Percentiles rank a stretch among this genome's conserved stretches.
These are phyloP conservation scores for Pleurotus salmoneostramineus DNA, from an alignment of 768 basidiomycete species.

Conservation along the genomic window DNA sequence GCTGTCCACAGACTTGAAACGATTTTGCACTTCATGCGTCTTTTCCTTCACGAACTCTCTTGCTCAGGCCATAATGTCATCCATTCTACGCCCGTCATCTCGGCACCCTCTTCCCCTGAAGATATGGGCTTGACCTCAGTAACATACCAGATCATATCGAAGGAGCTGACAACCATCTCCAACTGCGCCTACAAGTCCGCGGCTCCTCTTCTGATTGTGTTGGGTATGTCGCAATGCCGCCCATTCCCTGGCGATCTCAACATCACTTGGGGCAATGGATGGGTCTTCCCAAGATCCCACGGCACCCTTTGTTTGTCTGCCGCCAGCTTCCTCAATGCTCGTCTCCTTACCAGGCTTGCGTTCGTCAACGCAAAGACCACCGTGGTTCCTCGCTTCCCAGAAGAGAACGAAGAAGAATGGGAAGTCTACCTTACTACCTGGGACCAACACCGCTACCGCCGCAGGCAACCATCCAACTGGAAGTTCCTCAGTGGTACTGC, in stretches of 20 bases:
- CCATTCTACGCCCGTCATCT: background rate
- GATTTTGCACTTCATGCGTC: background rate
- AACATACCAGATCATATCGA: constrained; percentile 1
- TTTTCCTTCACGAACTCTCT: background rate
- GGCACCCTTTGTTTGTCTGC: constrained; percentile 13
- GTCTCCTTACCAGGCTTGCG: constrained; percentile 9
- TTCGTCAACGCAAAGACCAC: constrained; percentile 11
- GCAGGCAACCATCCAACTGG: constrained; percentile 7
- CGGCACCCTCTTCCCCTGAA: background rate
- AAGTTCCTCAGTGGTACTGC: constrained; percentile 2
- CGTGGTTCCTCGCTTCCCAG: constrained; percentile 12
- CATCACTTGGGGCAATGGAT: constrained; percentile 8
- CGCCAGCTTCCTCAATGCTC: constrained; percentile 13
- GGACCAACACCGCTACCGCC: constrained; percentile 10
- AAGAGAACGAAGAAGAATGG: constrained; percentile 12
- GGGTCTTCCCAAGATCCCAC: constrained; percentile 7
- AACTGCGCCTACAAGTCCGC: background rate
- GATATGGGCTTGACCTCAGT: constrained; percentile 4
- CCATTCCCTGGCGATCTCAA: constrained; percentile 3
- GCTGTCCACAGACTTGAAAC: background rate
- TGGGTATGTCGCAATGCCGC: constrained; percentile 2
- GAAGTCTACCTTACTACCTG: constrained; percentile 12
- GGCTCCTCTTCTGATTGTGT: background rate
- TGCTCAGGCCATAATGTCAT: constrained; percentile 6
- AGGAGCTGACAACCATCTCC: background rate